These are phyloP conservation scores for Apiotrichum akiyoshidainum DNA, from an alignment of 1,284 basidiomycete species.

Conservation along the genomic window DNA sequence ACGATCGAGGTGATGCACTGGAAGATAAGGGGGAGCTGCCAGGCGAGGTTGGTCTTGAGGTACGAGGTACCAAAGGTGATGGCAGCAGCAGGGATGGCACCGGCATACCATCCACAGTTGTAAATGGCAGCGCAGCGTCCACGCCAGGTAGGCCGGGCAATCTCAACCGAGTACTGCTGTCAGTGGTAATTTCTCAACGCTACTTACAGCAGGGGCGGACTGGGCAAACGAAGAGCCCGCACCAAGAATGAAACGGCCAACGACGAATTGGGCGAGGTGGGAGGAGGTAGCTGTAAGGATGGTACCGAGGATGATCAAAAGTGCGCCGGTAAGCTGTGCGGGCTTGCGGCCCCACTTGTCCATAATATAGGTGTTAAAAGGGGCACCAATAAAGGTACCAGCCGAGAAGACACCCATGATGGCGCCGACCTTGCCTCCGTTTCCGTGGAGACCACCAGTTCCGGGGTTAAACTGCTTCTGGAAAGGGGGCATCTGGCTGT, in stretches of 20 bases:
- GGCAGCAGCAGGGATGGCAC: constrained; percentile 23
- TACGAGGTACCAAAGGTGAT: constrained; percentile 17
- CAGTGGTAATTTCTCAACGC: too few relatives aligned
- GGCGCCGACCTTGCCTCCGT: neutral
- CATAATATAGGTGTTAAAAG: constrained; percentile 6
- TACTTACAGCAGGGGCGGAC: constrained; percentile 52
- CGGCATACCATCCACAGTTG: constrained; percentile 37
- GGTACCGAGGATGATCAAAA: constrained; percentile 51
- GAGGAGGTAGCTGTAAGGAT: constrained; percentile 36
- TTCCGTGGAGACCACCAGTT: neutral
- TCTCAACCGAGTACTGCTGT: constrained; percentile 52
- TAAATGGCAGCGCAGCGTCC: constrained; percentile 56
- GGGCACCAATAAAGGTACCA: constrained; percentile 1
- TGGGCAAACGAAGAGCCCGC: constrained; percentile 39
- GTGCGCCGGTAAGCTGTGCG: constrained; percentile 56
- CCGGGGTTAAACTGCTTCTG: constrained; percentile 2
- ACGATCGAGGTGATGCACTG: constrained; percentile 22
- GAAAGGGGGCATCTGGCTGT: neutral
- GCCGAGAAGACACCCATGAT: neutral
- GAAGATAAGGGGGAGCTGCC: constrained; percentile 32
- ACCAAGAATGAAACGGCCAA: constrained; percentile 57
- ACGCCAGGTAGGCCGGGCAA: constrained; percentile 63
- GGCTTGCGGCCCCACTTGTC: constrained; percentile 57
- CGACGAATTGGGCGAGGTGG: constrained; percentile 42
- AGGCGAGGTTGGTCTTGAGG: constrained; percentile 25